Conservation (phyloP, 345 rosid species). For the Arabis alpina region DNA sequence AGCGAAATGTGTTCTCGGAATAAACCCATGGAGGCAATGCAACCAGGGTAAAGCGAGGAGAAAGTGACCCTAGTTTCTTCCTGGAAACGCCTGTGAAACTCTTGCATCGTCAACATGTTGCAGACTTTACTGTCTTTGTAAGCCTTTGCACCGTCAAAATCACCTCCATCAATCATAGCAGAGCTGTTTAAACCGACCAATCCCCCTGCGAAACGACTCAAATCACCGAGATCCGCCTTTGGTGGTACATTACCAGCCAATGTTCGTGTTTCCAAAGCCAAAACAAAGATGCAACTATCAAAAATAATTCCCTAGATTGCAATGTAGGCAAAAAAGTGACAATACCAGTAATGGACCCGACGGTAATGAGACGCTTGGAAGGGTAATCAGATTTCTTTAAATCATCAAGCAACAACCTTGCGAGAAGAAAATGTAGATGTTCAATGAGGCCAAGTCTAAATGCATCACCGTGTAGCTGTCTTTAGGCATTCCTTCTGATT, state of each 20-base stretch:
- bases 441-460: conserved; percentile 86
- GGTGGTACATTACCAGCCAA: conserved; percentile 98
- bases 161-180: conserved; percentile 90
- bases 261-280: conserved; percentile 82
- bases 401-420: conserved; percentile 84
- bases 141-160: conserved; percentile 96
- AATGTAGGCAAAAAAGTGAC: background rate
- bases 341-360: conserved; percentile 94
- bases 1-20: conserved; percentile 96
- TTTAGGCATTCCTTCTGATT: conserved; percentile 63
- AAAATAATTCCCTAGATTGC: background rate
- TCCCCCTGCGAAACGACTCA: conserved; percentile 90
- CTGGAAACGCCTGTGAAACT: conserved; percentile 89
- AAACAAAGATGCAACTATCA: conserved; percentile 19
- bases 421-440: conserved; percentile 85
- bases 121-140: conserved; percentile 99
- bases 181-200: conserved; percentile 81
- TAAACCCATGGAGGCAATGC: conserved; percentile 96
- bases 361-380: conserved; percentile 82
- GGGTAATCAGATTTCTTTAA: conserved; percentile 85
- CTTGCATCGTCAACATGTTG: conserved; percentile 96
- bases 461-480: conserved; percentile 90
- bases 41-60: conserved; percentile 92
- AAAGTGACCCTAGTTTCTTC: conserved; percentile 86
- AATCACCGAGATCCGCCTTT: conserved; percentile 90